Conservation (phyloP, 108 stramenopile species). For the Epithemia pelagica region DNA sequence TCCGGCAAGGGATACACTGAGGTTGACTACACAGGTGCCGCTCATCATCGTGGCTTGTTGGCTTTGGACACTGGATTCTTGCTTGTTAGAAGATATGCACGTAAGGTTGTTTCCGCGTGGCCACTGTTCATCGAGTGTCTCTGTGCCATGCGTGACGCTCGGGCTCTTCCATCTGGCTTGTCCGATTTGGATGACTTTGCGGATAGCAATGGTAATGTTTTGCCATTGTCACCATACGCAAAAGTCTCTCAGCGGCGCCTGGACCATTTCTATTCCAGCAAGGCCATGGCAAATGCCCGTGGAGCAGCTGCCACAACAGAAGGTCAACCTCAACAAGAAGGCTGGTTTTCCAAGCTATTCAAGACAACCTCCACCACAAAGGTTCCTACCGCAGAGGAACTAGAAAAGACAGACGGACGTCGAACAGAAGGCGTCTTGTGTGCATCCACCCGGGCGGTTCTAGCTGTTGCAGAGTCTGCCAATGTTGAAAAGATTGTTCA, state of each 20-base stretch:
- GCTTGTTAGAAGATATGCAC: conserved; percentile 50
- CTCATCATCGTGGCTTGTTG: conserved; percentile 69
- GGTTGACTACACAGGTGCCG: conserved; percentile 48
- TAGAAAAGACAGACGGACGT: conserved; percentile 10
- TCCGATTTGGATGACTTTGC: conserved; percentile 79
- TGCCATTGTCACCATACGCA: conserved; percentile 60
- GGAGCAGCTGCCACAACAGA: neutral
- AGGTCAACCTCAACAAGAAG: conserved; percentile 15
- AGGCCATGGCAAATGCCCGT: conserved; percentile 12
- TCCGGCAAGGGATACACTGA: conserved; percentile 14
- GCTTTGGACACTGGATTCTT: conserved; percentile 59
- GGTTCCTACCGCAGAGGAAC: neutral
- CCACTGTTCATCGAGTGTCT: conserved; percentile 57
- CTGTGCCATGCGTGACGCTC: conserved; percentile 62
- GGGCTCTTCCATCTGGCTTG: conserved; percentile 62
- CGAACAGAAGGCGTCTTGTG: neutral
- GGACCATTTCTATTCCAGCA: conserved; percentile 41
- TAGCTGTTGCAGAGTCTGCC: conserved; percentile 33
- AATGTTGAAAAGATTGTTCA: conserved; percentile 59
- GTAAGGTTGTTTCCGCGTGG: conserved; percentile 47
- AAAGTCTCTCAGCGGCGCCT: conserved; percentile 39
- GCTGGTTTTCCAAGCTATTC: conserved; percentile 35
- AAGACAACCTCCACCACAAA: conserved; percentile 13
- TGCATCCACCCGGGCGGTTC: conserved; percentile 33
- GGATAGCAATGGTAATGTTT: conserved; percentile 68